Base-by-base conservation (phyloP, 2,329 filamentous ascomycete genomes). In the Ophiocordyceps camponoti-saundersi region DNA sequence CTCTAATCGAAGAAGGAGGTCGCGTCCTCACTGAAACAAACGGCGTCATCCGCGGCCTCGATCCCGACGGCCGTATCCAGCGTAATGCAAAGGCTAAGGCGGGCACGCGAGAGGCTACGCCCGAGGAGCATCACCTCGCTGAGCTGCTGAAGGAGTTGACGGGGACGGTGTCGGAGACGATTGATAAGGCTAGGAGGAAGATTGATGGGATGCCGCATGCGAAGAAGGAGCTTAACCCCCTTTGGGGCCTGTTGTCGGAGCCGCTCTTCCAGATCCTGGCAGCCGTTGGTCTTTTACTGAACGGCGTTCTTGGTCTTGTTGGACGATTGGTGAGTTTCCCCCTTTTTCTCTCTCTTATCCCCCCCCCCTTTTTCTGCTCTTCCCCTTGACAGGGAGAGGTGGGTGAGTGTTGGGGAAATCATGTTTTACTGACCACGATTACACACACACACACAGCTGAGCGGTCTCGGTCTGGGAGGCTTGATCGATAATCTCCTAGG, bases 201-300 rank as follows among this genome's bases (percentile, higher is more conserved):
- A 84, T 95, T 50, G 79, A 84, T 58, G 84, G 85, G 59, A 92
- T 95, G 85, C 88, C 89, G 6, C 84, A 93, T 54, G 89, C 87
- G 42, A 93, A 95, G 81, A 90, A 94, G 73, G 81, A 90, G 70
- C 74, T 95, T 50, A 95, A 90, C 68, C 88, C 89, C 12, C 77
- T 95, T 29, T 94, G 88, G 87, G 79, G 71, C 29, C 70, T 95
- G 44, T 69, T 92, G 15, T 79, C 79, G 34, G 86, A 95, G 71
- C 89, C 89, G 12, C 70, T 95, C 21, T 86, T 88, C 74, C 89
- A 95, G 73, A 95, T 95, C 60, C 75, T 95, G 44, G 86, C 88
- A 10, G 88, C 85, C 12, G 88, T 95, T 43, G 89, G 89, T 21
- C 67, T 95, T 49, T 65, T 95, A 52, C 71, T 95, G 50, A 80